These are phyloP conservation scores for Neocatenulostroma microsporum DNA, from an alignment of 2,329 filamentous ascomycete species.

Conservation along the genomic window DNA sequence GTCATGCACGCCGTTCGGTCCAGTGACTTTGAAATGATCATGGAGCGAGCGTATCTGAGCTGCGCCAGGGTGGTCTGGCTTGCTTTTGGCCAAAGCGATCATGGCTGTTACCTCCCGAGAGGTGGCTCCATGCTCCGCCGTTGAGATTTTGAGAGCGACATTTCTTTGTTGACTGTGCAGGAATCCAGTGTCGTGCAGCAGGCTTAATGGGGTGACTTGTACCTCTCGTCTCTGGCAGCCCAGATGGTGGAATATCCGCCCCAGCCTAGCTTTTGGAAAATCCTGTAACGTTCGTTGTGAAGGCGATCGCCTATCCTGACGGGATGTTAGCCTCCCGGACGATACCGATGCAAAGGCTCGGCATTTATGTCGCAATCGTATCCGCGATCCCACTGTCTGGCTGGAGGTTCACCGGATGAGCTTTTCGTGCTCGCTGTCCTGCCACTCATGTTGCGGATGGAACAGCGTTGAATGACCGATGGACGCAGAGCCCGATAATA, in stretches of 20 bases:
- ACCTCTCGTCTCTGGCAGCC: conserved; percentile 23
- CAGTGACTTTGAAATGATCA: conserved; percentile 13
- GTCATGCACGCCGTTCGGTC: conserved; percentile 15
- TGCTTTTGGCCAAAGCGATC: not conserved
- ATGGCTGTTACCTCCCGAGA: conserved; percentile 1
- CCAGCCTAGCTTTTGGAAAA: conserved; percentile 26
- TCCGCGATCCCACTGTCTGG: too few species aligned
- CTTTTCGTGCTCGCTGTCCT: too few species aligned
- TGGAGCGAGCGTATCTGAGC: conserved; percentile 5
- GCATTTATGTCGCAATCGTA: too few species aligned
- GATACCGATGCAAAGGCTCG: too few species aligned
- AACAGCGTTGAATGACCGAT: too few species aligned
- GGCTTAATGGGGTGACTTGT: too few species aligned
- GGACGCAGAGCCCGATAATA: too few species aligned
- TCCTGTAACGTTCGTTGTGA: conserved; percentile 1
- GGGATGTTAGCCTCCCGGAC: conserved; percentile 29
- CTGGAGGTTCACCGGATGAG: too few species aligned
- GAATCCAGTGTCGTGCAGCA: too few species aligned
- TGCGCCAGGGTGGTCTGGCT: conserved; percentile 2
- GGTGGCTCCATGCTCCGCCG: conserved; percentile 4
- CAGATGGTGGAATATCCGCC: conserved; percentile 31
- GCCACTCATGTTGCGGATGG: too few species aligned
- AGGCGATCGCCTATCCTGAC: conserved; percentile 24
- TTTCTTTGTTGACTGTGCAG: conserved; percentile 4
- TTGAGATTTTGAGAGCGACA: conserved; percentile 10